These are phyloP conservation scores for Triglochin maritima DNA, from an alignment of 106 monocot species.

Conservation along the genomic window DNA sequence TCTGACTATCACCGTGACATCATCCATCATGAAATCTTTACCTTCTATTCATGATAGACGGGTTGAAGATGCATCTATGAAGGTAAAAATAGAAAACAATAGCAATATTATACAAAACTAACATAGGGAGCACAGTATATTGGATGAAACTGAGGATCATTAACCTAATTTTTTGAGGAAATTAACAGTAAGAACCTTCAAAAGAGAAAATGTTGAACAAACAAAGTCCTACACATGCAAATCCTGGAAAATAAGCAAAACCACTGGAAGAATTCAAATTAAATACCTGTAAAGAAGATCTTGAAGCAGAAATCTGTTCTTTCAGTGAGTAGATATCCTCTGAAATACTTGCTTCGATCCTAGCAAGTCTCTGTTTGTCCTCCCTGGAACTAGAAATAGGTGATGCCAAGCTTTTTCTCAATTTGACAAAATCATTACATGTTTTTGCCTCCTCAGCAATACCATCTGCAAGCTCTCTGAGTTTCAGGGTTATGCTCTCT, in stretches of 20 bases:
- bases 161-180: too few species aligned
- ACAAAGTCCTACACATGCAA: neutral
- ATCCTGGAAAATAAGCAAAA: neutral
- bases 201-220: neutral
- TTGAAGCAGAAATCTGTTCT: conserved; percentile 51
- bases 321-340: conserved; percentile 55
- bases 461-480: conserved; percentile 38
- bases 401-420: conserved; percentile 45
- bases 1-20: too few species aligned
- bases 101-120: too few species aligned
- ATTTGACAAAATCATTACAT: conserved; percentile 33
- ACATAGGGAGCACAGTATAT: too few species aligned
- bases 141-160: too few species aligned
- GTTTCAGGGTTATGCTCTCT: conserved; percentile 38
- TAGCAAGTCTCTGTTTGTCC: conserved; percentile 57
- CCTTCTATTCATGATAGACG: too few species aligned
- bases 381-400: conserved; percentile 50
- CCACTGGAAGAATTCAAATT: neutral
- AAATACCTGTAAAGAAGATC: conserved; percentile 67
- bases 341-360: conserved; percentile 51
- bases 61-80: too few species aligned
- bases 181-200: too few species aligned
- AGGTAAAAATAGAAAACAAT: too few species aligned
- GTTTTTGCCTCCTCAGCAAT: conserved; percentile 54
- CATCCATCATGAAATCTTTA: too few species aligned